Percentiles rank a stretch among this genome's conserved stretches.
These are phyloP conservation scores for Pseudopediastrum boryanum DNA, from an alignment of 139 green algal species.

Conservation along the genomic window DNA sequence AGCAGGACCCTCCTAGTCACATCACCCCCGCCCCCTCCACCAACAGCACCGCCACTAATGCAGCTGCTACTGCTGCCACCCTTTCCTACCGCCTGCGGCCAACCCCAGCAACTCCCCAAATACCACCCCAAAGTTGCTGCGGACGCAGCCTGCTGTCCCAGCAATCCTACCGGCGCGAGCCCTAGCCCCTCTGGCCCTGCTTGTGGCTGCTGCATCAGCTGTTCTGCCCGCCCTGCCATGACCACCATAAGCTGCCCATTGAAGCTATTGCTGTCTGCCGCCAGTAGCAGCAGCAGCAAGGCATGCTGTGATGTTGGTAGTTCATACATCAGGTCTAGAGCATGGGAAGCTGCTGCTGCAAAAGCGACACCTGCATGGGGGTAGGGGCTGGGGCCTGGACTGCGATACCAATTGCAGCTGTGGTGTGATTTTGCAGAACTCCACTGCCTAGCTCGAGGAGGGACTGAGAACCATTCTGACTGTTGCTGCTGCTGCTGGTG, in stretches of 20 bases:
- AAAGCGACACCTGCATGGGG: no score
- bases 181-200: constrained; percentile 1
- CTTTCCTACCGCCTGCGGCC: no score
- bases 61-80: no score
- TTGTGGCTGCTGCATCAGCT: constrained; percentile 16
- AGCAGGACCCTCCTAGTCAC: no score
- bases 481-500: constrained; percentile 14
- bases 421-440: no score
- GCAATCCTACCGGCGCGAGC: constrained; percentile 1
- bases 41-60: no score
- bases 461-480: neutral
- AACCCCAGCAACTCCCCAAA: no score
- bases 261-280: constrained; percentile 32
- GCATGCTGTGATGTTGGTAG: constrained; percentile 23
- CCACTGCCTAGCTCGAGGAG: neutral
- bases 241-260: constrained; percentile 17
- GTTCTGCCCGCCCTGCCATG: constrained; percentile 7
- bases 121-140: constrained; percentile 10
- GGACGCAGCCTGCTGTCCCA: constrained; percentile 17
- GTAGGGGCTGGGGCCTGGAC: no score
- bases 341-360: no score
- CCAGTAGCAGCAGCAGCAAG: constrained; percentile 31
- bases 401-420: constrained; percentile 9
- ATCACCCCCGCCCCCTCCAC: no score
- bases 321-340: constrained; percentile 6